Evolutionary conservation across 2,329 filamentous ascomycete species (phyloP), one percentile per base, ranked within the genome.

Genomic region (Onygena corvina): DNA sequence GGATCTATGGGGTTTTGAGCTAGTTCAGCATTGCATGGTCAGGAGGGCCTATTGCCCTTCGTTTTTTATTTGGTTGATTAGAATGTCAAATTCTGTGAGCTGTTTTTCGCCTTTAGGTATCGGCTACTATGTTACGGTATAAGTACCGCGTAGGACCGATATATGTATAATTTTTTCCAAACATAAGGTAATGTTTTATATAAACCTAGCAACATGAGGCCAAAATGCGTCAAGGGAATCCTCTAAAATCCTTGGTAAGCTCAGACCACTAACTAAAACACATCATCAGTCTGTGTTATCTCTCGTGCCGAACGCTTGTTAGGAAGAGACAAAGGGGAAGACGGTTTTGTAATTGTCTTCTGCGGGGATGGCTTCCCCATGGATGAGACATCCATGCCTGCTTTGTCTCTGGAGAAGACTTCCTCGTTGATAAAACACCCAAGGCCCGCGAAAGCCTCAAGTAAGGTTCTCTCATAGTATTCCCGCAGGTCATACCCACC

Each of bases 381-480:
- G 9, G 46, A 34, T n/a, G 30, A 9, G 2, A 16, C 21, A 23
- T 18, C 18, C 8, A 27, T 5, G n/a, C 7, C 30, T n/a, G 31
- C n/a, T 21, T 47, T 55, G 34, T 65, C 60, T 35, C 64, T 57
- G 31, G 61, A 56, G 1, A 63, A 49, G 14, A 71, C 59, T 61
- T 94, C 89, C 40, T 95, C 87, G 30, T 78, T 83, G 35, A 98
- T 73, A 58, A 94, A 93, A 35, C 94, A 85, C 0, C 85, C 87
- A 52, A 98, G 66, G 0, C 93, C 92, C 0, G 86, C 80, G 67
- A 95, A 96, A 0, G 90, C 88, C 62, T 95, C 89, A 53, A 86
- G 84, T 62, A 98, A 70, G 20, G 86, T 82, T 20, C 89, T 75
- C 5, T 80, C 74, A 59, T 87, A 86, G 61, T 92, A 96, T 62